phyloP scores from a whole-genome alignment of 768 basidiomycete genomes.

The Mycena galericulata region DNA sequence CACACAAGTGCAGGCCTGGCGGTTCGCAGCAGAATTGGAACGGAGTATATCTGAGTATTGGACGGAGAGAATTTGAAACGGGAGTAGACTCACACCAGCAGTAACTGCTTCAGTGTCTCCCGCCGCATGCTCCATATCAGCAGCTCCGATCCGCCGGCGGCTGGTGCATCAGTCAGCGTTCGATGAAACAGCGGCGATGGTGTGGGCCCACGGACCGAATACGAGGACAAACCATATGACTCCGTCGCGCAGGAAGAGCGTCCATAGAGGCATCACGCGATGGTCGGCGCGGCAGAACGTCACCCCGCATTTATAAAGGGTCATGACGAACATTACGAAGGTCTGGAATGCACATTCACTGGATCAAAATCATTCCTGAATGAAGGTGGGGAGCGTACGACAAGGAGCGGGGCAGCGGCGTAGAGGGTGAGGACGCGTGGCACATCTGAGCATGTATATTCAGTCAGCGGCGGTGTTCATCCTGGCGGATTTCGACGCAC shows the following conservation, averaged over 20 bases:
- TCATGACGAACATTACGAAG: conserved; percentile 23
- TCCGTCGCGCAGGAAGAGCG: conserved; percentile 21
- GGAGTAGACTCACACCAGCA: conserved; percentile 3
- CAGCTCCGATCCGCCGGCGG: conserved; percentile 11
- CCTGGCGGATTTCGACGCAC: background rate
- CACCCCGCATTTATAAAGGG: conserved; percentile 10
- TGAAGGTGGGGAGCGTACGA: background rate
- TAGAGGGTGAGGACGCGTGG: conserved; percentile 15
- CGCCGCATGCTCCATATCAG: conserved; percentile 12
- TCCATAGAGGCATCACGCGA: conserved; percentile 15
- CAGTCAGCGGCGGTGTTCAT: background rate
- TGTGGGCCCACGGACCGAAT: background rate
- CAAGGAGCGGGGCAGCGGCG: conserved; percentile 13
- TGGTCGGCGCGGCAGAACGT: conserved; percentile 1
- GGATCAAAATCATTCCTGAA: background rate
- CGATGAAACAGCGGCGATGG: background rate
- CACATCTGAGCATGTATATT: background rate
- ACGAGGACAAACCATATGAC: conserved; percentile 15
- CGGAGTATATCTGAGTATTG: background rate
- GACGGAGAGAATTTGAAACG: background rate
- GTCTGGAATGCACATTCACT: conserved; percentile 1
- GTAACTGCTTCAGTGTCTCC: conserved; percentile 20
- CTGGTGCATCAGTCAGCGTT: background rate
- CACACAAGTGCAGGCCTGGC: conserved; percentile 22
- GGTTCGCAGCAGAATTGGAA: no score